Percentiles rank a stretch among this genome's conserved stretches.
Conservation (phyloP, 2,329 filamentous ascomycete species). For the Claviceps capensis region DNA sequence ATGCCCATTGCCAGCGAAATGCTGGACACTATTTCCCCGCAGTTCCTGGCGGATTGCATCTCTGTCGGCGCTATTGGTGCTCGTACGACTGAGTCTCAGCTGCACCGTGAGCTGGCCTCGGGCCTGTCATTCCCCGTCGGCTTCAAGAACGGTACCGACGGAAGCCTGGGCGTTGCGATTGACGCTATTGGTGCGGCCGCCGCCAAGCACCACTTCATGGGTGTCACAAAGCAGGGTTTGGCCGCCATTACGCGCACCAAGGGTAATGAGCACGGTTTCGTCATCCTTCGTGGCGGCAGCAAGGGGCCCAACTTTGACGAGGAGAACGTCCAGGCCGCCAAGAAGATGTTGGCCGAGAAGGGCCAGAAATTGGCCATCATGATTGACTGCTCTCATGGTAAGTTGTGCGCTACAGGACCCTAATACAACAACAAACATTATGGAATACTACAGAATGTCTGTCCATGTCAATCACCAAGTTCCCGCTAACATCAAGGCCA, state of each 20-base stretch:
- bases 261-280: slow-evolving; percentile 94
- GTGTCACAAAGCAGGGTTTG: slow-evolving; percentile 93
- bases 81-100: slow-evolving; percentile 88
- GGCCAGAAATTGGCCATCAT: slow-evolving; percentile 81
- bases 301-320: slow-evolving; percentile 90
- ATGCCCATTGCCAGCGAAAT: slow-evolving; percentile 97
- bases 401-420: slow-evolving; percentile 13
- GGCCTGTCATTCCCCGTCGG: slow-evolving; percentile 95
- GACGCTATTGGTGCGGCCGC: slow-evolving; percentile 85
- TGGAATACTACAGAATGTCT: no score
- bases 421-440: no score
- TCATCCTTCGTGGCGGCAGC: slow-evolving; percentile 84
- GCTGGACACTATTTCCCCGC: slow-evolving; percentile 96
- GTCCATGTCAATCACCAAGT: no score
- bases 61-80: slow-evolving; percentile 92
- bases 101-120: slow-evolving; percentile 90
- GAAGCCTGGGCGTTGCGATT: slow-evolving; percentile 78
- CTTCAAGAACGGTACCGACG: slow-evolving; percentile 99
- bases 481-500: slow-evolving; percentile 17
- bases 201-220: slow-evolving; percentile 91
- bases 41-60: slow-evolving; percentile 93
- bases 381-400: slow-evolving; percentile 96
- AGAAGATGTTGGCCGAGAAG: slow-evolving; percentile 70
- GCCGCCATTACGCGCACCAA: slow-evolving; percentile 87
- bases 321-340: slow-evolving; percentile 64